Conservation (phyloP, 257 asterid genomes). For the Penstemon eatonii region DNA sequence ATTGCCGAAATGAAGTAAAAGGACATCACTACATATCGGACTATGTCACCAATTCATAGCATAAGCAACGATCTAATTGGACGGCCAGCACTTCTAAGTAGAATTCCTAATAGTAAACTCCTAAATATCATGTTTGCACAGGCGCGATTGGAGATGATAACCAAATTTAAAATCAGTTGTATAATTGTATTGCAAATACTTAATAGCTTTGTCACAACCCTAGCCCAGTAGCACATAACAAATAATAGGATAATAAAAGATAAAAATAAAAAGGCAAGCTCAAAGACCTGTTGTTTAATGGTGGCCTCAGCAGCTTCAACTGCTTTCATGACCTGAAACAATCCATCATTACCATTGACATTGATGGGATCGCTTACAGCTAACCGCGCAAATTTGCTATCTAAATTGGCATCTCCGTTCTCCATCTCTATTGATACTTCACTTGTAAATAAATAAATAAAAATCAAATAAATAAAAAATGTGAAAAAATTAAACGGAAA, state of each 20-base stretch:
- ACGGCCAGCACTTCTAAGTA: not conserved
- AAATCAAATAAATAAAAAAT: no score
- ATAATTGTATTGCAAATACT: conserved; percentile 5
- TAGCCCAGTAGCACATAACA: not conserved
- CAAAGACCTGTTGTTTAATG: conserved; percentile 79
- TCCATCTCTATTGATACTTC: conserved; percentile 47
- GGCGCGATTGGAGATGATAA: conserved; percentile 15
- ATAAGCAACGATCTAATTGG: not conserved
- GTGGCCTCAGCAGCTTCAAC: conserved; percentile 96
- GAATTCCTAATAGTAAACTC: not conserved
- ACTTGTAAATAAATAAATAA: no score
- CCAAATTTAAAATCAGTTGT: not conserved
- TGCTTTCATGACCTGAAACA: conserved; percentile 91
- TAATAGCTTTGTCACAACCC: conserved; percentile 3
- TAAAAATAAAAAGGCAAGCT: not conserved
- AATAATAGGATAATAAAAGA: not conserved
- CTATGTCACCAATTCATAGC: not conserved
- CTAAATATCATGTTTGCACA: not conserved
- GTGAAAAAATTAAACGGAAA: no score
- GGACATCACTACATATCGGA: conserved; percentile 1
- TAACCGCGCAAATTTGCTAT: conserved; percentile 53
- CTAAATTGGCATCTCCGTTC: conserved; percentile 62
- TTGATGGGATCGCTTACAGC: conserved; percentile 49
- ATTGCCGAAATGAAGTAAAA: not conserved
- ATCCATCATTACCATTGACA: conserved; percentile 59